Evolutionary conservation across 345 rosid genomes (phyloP), one percentile per base, ranked within the genome.

Genomic region (Trapa bicornis): DNA sequence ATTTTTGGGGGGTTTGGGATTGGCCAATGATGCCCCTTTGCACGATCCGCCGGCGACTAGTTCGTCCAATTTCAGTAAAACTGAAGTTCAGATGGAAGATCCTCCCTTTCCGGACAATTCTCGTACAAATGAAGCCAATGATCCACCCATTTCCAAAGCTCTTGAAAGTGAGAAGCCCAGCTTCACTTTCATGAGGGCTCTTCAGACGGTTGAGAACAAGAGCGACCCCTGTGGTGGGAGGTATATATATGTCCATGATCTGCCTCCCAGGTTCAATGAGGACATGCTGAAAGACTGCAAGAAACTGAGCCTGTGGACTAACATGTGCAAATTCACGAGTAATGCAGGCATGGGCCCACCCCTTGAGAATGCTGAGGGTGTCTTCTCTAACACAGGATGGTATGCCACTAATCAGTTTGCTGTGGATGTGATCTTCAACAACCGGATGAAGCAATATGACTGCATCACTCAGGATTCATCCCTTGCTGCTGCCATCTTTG

Each of bases 331-430:
- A 86, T 92, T 86, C 81, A 87, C 76, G 0, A 82, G 75, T 22
- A 86, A 86, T 72, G 91, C 92, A 4, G 96, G 96, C 62, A 73
- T 89, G 68, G 96, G 98, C 13, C 96, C 96, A 2, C 91, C 95
- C 0, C 79, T 89, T 43, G 86, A 89, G 83, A 89, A 89, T 70
- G 81, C 72, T 11, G 89, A 89, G 65, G 89, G 93, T 42, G 96
- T 89, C 73, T 88, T 92, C 69, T 88, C 95, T 0, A 84, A 86
- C 61, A 70, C 85, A 0, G 91, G 97, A 45, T 92, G 98, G 97
- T 83, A 87, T 54, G 96, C 87, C 1, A 92, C 98, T 0, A 89
- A 85, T 68, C 97, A 89, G 83, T 92, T 92, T 71, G 86, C 90
- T 0, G 97, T 89, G 66, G 98, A 92, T 47, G 91, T 89, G 71